Evolutionary conservation across 305 asterid genomes (phyloP).

Genomic region (Fraxinus angustifolia): DNA sequence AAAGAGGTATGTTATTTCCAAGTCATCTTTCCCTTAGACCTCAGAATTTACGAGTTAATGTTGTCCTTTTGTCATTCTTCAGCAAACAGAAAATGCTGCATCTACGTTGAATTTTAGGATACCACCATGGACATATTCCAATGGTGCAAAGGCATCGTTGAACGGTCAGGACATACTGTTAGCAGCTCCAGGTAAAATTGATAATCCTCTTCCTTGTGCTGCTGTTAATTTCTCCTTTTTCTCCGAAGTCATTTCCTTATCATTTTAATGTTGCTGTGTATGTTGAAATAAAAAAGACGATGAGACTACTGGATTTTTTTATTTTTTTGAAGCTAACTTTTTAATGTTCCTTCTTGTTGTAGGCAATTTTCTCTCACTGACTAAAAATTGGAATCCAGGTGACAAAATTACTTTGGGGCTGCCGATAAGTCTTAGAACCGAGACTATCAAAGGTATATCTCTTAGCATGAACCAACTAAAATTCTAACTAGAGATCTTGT

Average conservation of each 20-base stretch:
- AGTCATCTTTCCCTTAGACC: not conserved
- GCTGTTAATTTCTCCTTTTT: not conserved
- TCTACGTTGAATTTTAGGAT: constrained; percentile 53
- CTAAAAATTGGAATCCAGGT: constrained; percentile 51
- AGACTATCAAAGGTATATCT: constrained; percentile 62
- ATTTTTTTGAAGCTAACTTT: not conserved
- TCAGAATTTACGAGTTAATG: not conserved
- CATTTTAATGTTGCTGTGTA: not conserved
- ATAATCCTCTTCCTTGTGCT: not conserved
- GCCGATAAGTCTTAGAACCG: constrained; percentile 51
- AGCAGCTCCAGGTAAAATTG: constrained; percentile 48
- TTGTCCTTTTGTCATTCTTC: not conserved
- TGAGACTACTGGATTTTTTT: not conserved
- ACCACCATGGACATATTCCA: constrained; percentile 55
- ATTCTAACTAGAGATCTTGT: not conserved
- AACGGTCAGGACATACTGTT: constrained; percentile 38
- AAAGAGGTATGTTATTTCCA: constrained; percentile 30
- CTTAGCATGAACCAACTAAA: not conserved
- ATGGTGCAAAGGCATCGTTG: constrained; percentile 45
- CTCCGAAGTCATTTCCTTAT: not conserved
- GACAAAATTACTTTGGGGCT: constrained; percentile 56
- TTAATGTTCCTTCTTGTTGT: constrained; percentile 20
- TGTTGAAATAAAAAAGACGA: not conserved
- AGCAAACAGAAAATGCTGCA: constrained; percentile 26
- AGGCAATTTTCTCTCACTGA: constrained; percentile 52